These are phyloP conservation scores for Cyphellophora europaea DNA, from an alignment of 2,329 filamentous ascomycete genomes.

Conservation along the genomic window DNA sequence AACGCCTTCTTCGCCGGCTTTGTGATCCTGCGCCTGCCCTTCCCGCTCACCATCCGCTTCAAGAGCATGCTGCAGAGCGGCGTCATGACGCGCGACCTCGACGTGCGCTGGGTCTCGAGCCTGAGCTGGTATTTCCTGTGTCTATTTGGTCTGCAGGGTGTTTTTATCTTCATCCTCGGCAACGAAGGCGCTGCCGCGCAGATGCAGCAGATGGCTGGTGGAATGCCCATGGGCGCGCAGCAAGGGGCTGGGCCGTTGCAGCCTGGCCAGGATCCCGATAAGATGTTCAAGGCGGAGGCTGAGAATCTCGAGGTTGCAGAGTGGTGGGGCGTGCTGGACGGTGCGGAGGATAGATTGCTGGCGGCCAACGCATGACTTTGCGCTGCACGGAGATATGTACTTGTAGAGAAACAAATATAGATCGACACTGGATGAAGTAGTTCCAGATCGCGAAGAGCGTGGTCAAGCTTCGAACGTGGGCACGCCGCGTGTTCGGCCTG, in stretches of 20 bases:
- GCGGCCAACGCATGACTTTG: not conserved
- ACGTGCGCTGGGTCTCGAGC: constrained; percentile 96
- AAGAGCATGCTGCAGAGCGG: constrained; percentile 99
- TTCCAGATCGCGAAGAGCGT: too few relatives aligned
- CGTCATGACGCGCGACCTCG: constrained; percentile 89
- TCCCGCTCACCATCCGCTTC: constrained; percentile 96
- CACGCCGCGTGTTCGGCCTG: too few relatives aligned
- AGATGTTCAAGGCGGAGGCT: constrained; percentile 83
- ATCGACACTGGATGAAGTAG: too few relatives aligned
- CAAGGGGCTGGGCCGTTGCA: constrained; percentile 66
- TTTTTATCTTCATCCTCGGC: constrained; percentile 93
- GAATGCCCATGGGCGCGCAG: constrained; percentile 66
- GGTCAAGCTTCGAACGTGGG: too few relatives aligned
- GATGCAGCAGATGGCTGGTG: constrained; percentile 76
- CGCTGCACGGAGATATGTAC: too few relatives aligned
- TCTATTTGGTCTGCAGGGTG: constrained; percentile 89
- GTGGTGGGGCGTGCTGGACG: constrained; percentile 83
- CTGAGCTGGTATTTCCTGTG: constrained; percentile 99
- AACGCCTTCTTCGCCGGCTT: constrained; percentile 98
- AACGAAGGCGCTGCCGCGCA: constrained; percentile 76
- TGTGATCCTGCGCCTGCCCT: constrained; percentile 96
- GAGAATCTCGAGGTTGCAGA: constrained; percentile 95
- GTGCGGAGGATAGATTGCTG: constrained; percentile 76
- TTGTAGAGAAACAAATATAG: too few relatives aligned
- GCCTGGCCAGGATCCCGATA: constrained; percentile 88